Conservation (phyloP, 306 rosid genomes). For the Gleditsia sinensis region DNA sequence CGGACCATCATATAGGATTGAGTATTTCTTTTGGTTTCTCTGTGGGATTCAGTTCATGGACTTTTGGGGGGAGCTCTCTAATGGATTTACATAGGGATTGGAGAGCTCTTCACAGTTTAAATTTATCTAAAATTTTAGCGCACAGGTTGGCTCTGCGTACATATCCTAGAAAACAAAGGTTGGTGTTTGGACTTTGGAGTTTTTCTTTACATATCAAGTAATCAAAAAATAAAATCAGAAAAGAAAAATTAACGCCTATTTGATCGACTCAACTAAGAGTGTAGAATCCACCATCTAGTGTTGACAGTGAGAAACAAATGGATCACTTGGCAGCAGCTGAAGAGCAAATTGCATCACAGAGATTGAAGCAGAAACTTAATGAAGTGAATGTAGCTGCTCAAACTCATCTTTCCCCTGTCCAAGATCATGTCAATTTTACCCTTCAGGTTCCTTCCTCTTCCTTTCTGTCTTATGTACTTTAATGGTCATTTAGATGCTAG, state of each 20-base stretch:
- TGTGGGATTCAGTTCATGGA: neutral
- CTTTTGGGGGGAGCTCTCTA: neutral
- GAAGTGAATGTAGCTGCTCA: slow-evolving; percentile 86
- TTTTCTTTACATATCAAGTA: neutral
- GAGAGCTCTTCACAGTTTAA: neutral
- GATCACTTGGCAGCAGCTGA: slow-evolving; percentile 70
- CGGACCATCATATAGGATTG: too few relatives aligned
- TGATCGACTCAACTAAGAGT: slow-evolving; percentile 10
- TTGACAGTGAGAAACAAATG: slow-evolving; percentile 42
- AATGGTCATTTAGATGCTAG: neutral
- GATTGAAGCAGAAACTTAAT: slow-evolving; percentile 69
- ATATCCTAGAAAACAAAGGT: slow-evolving; percentile 11
- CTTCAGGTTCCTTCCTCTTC: slow-evolving; percentile 67
- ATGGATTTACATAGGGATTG: too few relatives aligned
- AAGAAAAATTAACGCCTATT: neutral
- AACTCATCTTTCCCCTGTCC: slow-evolving; percentile 66
- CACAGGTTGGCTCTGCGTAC: neutral
- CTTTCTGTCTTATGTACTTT: neutral
- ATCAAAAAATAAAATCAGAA: neutral
- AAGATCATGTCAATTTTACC: slow-evolving; percentile 90
- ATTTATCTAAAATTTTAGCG: neutral
- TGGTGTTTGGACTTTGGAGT: slow-evolving; percentile 10
- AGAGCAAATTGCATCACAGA: slow-evolving; percentile 73
- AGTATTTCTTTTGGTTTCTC: neutral
- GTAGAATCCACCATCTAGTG: neutral